A percentile compares a stretch with the other conserved stretches of the same genome.
Evolutionary conservation across 192 early-diverging fungal genomes (phyloP).

Genomic region (Gigaspora rosea): DNA sequence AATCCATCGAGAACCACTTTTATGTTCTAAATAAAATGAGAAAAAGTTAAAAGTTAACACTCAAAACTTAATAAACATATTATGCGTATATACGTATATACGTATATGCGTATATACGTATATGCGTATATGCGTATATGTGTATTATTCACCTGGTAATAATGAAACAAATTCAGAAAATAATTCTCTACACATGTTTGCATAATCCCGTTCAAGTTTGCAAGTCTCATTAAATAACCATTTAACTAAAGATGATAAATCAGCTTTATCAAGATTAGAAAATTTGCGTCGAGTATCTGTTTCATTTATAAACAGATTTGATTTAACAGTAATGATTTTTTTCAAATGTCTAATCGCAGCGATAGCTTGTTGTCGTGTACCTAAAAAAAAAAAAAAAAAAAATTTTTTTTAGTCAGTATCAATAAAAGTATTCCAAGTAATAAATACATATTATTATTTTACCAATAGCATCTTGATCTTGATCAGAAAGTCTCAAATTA

Average conservation of each 20-base stretch:
- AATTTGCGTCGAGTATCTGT: constrained; percentile 48
- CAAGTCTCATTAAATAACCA: constrained; percentile 64
- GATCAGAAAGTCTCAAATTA: constrained; percentile 60
- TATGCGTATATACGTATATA: neutral
- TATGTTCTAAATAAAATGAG: constrained; percentile 10
- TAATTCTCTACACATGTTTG: constrained; percentile 62
- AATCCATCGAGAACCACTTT: constrained; percentile 35
- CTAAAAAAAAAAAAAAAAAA: constrained; percentile 36
- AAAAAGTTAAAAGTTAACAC: neutral
- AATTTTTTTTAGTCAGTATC: neutral
- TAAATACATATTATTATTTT: neutral
- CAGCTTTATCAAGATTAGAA: constrained; percentile 43
- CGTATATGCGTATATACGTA: neutral
- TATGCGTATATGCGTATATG: neutral
- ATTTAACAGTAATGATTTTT: constrained; percentile 61
- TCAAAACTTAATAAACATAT: no score
- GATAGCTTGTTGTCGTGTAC: constrained; percentile 54
- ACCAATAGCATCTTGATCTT: constrained; percentile 62
- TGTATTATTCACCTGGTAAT: constrained; percentile 45
- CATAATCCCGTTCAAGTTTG: constrained; percentile 55
- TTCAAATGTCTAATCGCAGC: constrained; percentile 58
- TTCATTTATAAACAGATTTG: constrained; percentile 50
- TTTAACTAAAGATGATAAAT: constrained; percentile 51
- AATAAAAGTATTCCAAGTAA: constrained; percentile 1
- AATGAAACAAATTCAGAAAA: constrained; percentile 58